Conservation (phyloP, 176 grass and related monocot species). For the Cenchrus americanus region DNA sequence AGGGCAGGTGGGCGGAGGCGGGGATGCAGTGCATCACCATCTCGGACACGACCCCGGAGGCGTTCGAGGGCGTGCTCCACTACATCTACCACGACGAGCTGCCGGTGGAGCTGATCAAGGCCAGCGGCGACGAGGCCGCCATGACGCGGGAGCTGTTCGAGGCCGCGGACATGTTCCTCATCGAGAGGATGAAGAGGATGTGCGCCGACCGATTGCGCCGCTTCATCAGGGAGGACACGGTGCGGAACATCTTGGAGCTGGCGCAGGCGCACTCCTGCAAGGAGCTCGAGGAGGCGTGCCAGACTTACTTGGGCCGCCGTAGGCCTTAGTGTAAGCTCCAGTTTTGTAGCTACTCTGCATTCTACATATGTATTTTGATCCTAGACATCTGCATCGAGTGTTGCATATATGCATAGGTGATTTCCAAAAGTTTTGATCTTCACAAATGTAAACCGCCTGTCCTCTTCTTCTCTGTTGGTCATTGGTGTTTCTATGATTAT, state of each 20-base stretch:
- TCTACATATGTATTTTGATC: background rate
- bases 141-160: constrained; percentile 37
- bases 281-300: constrained; percentile 33
- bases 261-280: constrained; percentile 36
- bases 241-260: constrained; percentile 14
- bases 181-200: constrained; percentile 48
- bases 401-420: too few relatives aligned
- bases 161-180: constrained; percentile 49
- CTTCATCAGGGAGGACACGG: constrained; percentile 33
- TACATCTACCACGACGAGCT: constrained; percentile 52
- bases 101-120: background rate
- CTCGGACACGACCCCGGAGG: constrained; percentile 24
- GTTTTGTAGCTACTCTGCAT: background rate
- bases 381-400: background rate
- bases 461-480: too few relatives aligned
- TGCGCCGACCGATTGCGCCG: constrained; percentile 31
- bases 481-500: too few relatives aligned
- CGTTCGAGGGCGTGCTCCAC: constrained; percentile 48
- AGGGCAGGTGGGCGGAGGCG: constrained; percentile 27
- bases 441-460: too few relatives aligned
- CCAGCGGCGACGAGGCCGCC: background rate
- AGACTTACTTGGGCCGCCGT: background rate
- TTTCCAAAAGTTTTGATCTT: too few relatives aligned
- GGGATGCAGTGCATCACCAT: background rate
- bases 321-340: background rate